A percentile compares a stretch with the other conserved stretches of the same genome.
Conservation (phyloP, 345 rosid genomes). For the Eucalyptus cloeziana region DNA sequence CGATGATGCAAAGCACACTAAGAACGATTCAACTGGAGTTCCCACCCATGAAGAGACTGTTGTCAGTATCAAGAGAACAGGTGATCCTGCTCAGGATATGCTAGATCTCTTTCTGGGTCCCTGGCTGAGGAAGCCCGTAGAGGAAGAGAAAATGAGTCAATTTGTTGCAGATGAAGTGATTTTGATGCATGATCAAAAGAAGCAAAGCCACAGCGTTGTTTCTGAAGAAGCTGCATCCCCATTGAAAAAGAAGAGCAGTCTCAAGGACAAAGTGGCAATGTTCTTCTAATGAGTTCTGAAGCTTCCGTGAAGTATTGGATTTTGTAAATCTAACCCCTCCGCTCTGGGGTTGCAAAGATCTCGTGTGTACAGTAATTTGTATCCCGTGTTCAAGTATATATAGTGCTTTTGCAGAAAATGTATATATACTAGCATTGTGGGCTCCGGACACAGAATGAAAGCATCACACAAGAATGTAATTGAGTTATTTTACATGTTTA, state of each 20-base stretch:
- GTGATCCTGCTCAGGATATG: conserved; percentile 46
- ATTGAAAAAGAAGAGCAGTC: conserved; percentile 33
- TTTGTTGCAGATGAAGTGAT: neutral
- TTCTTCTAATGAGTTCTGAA: conserved; percentile 11
- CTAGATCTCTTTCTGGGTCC: conserved; percentile 46
- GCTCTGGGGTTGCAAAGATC: neutral
- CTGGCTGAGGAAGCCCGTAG: conserved; percentile 24
- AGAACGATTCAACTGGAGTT: neutral
- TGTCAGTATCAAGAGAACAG: conserved; percentile 1
- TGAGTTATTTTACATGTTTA: neutral
- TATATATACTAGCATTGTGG: neutral
- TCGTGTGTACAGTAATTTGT: neutral
- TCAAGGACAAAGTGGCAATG: conserved; percentile 37
- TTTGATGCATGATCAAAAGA: neutral
- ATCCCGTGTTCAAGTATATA: neutral
- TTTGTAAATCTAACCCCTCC: neutral
- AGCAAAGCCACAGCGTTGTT: neutral
- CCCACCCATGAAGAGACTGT: neutral
- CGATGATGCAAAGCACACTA: neutral
- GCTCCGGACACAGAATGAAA: neutral
- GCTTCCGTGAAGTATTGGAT: neutral
- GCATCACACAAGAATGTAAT: neutral
- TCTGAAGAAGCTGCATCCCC: conserved; percentile 4
- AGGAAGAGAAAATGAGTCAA: conserved; percentile 3
- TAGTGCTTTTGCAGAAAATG: neutral